Evolutionary conservation across 768 basidiomycete species (phyloP), one percentile per base, ranked within the genome.

Genomic region (Galerina sulciceps): DNA sequence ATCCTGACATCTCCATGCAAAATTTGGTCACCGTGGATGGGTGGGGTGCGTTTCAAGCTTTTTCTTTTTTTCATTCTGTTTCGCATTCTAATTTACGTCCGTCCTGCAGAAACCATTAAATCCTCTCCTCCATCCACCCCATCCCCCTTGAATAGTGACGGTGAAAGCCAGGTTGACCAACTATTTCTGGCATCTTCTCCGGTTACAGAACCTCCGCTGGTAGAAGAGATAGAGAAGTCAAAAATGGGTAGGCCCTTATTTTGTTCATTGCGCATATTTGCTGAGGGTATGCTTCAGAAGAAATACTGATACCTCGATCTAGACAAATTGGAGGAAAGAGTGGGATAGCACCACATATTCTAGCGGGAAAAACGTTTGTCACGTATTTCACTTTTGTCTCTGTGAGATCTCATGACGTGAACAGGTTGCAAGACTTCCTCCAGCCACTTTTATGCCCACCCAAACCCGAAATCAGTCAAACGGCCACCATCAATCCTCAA

Each of bases 11-110:
- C 6, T 72, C 78, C n/a, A 67, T 65, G 35, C 77, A 79, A 49
- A 82, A 84, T 67, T 81, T 91, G 77, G 72, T 79, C 9, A 65
- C 89, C 35, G 81, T 89, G 1, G 79, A 84, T 69, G 89, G 88
- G 26, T 88, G 88, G 87, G 69, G 90, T 90, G 65, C 43, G 82
- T 79, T 42, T 51, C 8, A 0, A 1, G 8, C 2, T 8, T 58
- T 14, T 15, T 45, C 15, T 51, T 46, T 37, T 47, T 41, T 47
- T 17, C 44, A 18, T 20, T 23, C 37, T 6, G n/a, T 54, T 9
- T 17, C 45, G 2, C 40, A 50, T 47, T 44, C 46, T 40, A n/a
- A 38, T 31, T 43, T 9, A 18, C 14, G 34, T 34, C 14, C 40
- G 17, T 15, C 36, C 36, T 44, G 18, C 42, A 80, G 78, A 77